Evolutionary conservation across 2,329 filamentous ascomycete species (phyloP).

Genomic region (Colletotrichum incanum): DNA sequence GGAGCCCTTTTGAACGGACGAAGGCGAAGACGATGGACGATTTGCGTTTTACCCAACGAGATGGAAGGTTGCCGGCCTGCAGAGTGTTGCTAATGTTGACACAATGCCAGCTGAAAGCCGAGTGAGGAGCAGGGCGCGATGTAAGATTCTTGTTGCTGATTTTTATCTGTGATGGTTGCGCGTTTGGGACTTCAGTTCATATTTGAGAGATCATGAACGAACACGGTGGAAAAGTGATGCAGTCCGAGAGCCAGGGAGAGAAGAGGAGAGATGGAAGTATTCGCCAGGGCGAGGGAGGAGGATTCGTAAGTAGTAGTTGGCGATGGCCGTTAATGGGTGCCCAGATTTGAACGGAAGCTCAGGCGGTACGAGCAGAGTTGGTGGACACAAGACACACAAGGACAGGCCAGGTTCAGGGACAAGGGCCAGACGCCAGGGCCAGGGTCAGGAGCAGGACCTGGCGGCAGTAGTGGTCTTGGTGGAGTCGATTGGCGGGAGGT

Average conservation of each 20-base stretch:
- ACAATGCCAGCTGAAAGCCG: constrained; percentile 26
- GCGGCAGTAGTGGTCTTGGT: constrained; percentile 35
- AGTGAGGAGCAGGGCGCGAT: constrained; percentile 5
- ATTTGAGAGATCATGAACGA: neutral
- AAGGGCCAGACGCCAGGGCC: constrained; percentile 38
- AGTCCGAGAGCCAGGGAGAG: neutral
- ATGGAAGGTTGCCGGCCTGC: constrained; percentile 10
- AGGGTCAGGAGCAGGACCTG: constrained; percentile 38
- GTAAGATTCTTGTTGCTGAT: neutral
- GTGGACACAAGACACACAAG: constrained; percentile 35
- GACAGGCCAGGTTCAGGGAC: constrained; percentile 37
- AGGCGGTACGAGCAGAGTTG: constrained; percentile 32
- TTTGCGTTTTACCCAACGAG: constrained; percentile 16
- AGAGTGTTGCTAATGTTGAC: constrained; percentile 15
- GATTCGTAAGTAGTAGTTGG: constrained; percentile 39
- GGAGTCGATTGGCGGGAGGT: constrained; percentile 40
- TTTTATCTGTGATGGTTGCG: neutral
- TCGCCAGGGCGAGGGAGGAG: neutral
- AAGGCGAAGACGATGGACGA: constrained; percentile 1
- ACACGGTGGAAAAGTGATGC: neutral
- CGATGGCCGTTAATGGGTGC: constrained; percentile 24
- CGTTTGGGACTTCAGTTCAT: neutral
- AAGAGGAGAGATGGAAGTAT: neutral
- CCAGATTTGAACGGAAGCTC: constrained; percentile 30
- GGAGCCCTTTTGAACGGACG: neutral